Conservation (phyloP, 169 alveolate genomes). For the Plasmodium sp. region DNA sequence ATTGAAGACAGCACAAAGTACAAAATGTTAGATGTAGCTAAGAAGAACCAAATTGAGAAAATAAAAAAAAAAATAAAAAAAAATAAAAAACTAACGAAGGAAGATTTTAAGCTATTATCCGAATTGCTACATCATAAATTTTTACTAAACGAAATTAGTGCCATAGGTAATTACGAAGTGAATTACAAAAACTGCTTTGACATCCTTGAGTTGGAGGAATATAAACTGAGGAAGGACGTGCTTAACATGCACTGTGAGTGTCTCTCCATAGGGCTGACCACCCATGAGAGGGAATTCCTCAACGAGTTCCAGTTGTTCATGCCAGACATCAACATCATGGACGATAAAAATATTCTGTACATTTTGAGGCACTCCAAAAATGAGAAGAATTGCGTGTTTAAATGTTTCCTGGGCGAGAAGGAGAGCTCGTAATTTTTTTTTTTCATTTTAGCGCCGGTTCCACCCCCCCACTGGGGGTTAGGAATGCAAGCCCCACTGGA, state of each 20-base stretch:
- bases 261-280: constrained; percentile 32
- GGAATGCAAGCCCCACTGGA: neutral
- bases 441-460: neutral
- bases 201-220: constrained; percentile 41
- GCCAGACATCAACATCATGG: constrained; percentile 60
- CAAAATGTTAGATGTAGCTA: neutral
- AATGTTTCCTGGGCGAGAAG: constrained; percentile 19
- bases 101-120: constrained; percentile 42
- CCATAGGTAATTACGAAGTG: constrained; percentile 54
- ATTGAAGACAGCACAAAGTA: constrained; percentile 47
- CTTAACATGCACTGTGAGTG: constrained; percentile 46
- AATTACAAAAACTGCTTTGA: constrained; percentile 13
- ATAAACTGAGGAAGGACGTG: constrained; percentile 33
- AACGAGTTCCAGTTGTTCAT: constrained; percentile 37
- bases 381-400: constrained; percentile 49
- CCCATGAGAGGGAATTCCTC: constrained; percentile 35
- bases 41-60: constrained; percentile 33
- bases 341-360: constrained; percentile 38
- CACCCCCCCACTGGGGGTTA: neutral
- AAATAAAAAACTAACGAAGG: constrained; percentile 51
- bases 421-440: neutral
- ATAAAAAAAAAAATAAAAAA: constrained; percentile 66
- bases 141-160: constrained; percentile 46
- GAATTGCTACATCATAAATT: constrained; percentile 66
- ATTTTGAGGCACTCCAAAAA: constrained; percentile 39